Conservation (phyloP, 2,329 filamentous ascomycete species). For the Penicillium sp. region DNA sequence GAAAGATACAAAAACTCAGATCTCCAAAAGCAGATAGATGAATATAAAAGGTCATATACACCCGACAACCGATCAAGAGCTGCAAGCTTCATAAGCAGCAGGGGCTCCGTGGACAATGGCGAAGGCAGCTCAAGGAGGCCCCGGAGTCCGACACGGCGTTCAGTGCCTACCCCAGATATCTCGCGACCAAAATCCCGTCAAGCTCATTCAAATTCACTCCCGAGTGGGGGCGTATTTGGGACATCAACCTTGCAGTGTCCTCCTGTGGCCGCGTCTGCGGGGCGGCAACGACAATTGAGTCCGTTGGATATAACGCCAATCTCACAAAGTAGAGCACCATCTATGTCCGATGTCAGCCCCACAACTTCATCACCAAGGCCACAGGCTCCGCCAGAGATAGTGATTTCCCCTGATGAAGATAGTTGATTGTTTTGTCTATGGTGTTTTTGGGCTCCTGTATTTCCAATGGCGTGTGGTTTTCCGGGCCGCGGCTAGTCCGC, state of each 20-base stretch:
- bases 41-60: conserved; percentile 40
- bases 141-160: conserved; percentile 2
- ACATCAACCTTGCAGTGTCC: not conserved
- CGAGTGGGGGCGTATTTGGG: not conserved
- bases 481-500: not conserved
- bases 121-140: conserved; percentile 13
- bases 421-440: not conserved
- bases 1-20: conserved; percentile 48
- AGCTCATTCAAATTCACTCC: conserved; percentile 14
- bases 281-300: not conserved
- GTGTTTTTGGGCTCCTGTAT: not conserved
- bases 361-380: not conserved
- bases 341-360: not conserved
- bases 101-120: conserved; percentile 11
- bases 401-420: not conserved
- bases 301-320: not conserved
- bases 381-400: not conserved
- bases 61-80: conserved; percentile 14
- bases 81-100: not conserved
- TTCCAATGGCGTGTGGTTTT: not conserved
- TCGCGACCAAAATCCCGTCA: not conserved
- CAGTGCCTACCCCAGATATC: conserved; percentile 8
- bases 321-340: not conserved
- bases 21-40: conserved; percentile 26
- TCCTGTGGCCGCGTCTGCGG: not conserved